Base-by-base conservation (phyloP, 148 eudicot genomes). In the Vaccinium corymbosum region DNA sequence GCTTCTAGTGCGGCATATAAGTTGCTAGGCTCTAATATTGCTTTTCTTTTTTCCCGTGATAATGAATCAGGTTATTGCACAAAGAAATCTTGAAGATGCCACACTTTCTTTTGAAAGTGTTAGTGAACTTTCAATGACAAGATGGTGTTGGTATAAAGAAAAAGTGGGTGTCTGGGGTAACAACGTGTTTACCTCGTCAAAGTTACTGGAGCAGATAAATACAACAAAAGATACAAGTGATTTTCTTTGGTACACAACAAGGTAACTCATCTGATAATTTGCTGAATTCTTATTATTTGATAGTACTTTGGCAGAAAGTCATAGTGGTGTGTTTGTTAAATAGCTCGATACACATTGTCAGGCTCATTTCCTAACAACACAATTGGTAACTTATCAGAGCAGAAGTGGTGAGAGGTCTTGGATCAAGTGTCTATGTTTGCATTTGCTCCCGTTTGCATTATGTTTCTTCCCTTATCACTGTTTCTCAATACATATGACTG, bases 141-240 rank as follows among this genome's bases (percentile, higher is more conserved):
- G 83, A 76, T 90, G 92, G 92, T 82, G 90, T 82, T 90, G 92
- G 92, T 90, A 88, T 76, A 82, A 85, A 89, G 91, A 88, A 84
- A 86, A 59, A 89, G 89, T 85, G 74, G 90, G 89, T 61, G 17
- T 88, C 80, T 79, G 82, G 82, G 79, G 85, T 59, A 66, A 85
- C 62, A 70, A 82, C 57, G 86, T 87, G 52, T 92, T 91, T 74
- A 84, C 87, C 1, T 64, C 75, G 4, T 75, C 90, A 19, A 76
- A 73, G 79, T 86, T 94, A 68, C 86, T 94, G 75, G 98, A 94
- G 86, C 98, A 94, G 82, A 94, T 92, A 82, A 87, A 90, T 20
- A 90, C 89, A 50, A 90, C 93, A 13, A 90, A 89, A 77, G 95
- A 91, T 75, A 62, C 85, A 42, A 89, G 92, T 83, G 95, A 93